Evolutionary conservation across 257 asterid species (phyloP).

Genomic region (Haberlea rhodopensis): DNA sequence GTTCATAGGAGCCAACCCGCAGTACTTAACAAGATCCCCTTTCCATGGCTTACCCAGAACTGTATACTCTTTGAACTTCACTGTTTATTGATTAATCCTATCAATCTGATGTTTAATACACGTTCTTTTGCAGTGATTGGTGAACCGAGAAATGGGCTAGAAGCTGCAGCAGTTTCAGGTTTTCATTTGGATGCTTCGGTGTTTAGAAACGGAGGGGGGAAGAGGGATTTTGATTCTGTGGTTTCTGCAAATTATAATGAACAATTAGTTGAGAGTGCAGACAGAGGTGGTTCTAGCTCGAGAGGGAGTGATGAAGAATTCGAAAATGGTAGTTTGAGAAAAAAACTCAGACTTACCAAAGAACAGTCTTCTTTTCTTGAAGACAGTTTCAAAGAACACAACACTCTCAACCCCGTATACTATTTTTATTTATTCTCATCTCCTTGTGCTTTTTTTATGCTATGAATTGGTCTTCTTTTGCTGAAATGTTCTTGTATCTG

Average conservation of each 20-base stretch:
- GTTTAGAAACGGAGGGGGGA: slow-evolving; percentile 25
- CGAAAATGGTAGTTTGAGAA: slow-evolving; percentile 41
- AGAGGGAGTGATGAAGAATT: slow-evolving; percentile 75
- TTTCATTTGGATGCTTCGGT: slow-evolving; percentile 58
- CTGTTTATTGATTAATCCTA: not conserved
- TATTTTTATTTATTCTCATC: too few species aligned
- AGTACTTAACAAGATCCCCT: slow-evolving; percentile 34
- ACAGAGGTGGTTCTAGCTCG: slow-evolving; percentile 39
- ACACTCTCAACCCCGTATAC: slow-evolving; percentile 90
- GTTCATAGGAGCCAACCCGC: slow-evolving; percentile 36
- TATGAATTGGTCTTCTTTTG: too few species aligned
- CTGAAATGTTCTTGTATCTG: too few species aligned
- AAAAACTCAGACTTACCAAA: slow-evolving; percentile 72
- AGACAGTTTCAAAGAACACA: too few species aligned
- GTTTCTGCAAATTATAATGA: too few species aligned
- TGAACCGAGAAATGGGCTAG: slow-evolving; percentile 40
- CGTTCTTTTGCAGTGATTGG: slow-evolving; percentile 31
- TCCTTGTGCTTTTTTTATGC: too few species aligned
- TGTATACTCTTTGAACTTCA: slow-evolving; percentile 28
- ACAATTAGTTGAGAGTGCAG: slow-evolving; percentile 21
- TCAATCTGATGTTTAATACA: not conserved
- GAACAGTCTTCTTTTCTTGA: slow-evolving; percentile 86
- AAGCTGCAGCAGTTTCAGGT: slow-evolving; percentile 49
- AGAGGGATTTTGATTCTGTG: slow-evolving; percentile 44
- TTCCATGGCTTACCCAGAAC: slow-evolving; percentile 71